Evolutionary conservation across 495 filamentous ascomycete genomes (phyloP), one percentile per base, ranked within the genome.

Genomic region (Aspergillus egyptiacus): DNA sequence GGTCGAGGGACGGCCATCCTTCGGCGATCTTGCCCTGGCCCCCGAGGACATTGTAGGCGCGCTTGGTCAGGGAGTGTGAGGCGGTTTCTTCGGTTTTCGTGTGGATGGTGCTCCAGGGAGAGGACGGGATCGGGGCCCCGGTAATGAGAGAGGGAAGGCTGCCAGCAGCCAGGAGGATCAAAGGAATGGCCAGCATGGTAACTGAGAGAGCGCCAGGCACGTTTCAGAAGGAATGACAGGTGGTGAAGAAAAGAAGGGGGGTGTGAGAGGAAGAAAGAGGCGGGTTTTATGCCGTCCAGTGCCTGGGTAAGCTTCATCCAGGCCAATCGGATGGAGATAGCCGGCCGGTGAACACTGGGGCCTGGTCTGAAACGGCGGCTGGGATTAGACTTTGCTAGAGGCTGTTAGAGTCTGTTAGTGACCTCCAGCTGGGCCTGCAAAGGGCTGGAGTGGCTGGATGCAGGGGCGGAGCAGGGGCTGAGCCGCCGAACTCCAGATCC

Each of bases 131-230:
- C n/a, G 48, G 48, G 19, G 48, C 48, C 38, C 48, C 48, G 19
- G 31, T n/a, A 50, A 50, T 37, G 39, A 50, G 31, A 25, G 48
- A 36, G 48, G 48, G 14, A 18, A 50, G 48, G 48, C 48, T 50
- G 48, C 48, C 48, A 33, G 48, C 48, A 50, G 48, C 48, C 48
- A 50, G 17, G 19, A 48, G 6, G 39, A 50, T 40, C n/a, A 50
- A 50, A 50, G 48, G 38, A 50, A 43, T 35, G 48, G 38, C 34
- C 47, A 50, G 19, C 47, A 50, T 50, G 36, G 19, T 42, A 18
- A 24, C 27, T 18, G 28, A n/a, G 10, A 33, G 43, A 49, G 46
- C 46, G 46, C 28, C 47, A 13, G 34, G 46, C 46, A 48, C 46
- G 11, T 11, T 30, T 18, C 23, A 25, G 40, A 50, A 28, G 48